These are phyloP conservation scores for Ceratocystiopsis sp. DNA, from an alignment of 2,329 filamentous ascomycete genomes.

Conservation along the genomic window DNA sequence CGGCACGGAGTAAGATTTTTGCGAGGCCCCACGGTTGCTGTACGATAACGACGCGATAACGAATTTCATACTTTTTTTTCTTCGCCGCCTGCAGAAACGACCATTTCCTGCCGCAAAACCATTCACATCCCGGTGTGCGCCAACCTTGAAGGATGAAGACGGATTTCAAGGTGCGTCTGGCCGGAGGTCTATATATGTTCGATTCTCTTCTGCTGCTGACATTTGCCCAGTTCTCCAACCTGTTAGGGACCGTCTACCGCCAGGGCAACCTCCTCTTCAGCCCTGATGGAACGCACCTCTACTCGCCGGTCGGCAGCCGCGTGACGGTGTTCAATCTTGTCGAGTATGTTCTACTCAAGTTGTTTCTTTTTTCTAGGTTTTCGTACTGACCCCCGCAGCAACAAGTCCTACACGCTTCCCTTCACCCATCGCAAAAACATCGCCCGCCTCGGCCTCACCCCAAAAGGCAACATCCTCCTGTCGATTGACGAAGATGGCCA, in stretches of 20 bases:
- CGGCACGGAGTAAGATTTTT: no score
- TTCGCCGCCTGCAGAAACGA: not conserved
- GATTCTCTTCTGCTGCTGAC: not conserved
- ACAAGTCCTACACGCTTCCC: slow-evolving; percentile 72
- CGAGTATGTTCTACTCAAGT: slow-evolving; percentile 42
- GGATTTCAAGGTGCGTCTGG: slow-evolving; percentile 65
- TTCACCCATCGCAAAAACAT: slow-evolving; percentile 95
- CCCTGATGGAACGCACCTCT: slow-evolving; percentile 85
- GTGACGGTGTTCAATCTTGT: slow-evolving; percentile 93
- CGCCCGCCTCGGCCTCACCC: slow-evolving; percentile 69
- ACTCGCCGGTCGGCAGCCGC: slow-evolving; percentile 90
- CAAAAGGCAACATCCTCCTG: slow-evolving; percentile 79
- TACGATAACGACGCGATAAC: slow-evolving; percentile 1
- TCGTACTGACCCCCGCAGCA: slow-evolving; percentile 30
- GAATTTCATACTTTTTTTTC: slow-evolving; percentile 7
- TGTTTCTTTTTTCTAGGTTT: not conserved
- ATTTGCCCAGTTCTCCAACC: slow-evolving; percentile 69
- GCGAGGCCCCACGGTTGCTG: no score
- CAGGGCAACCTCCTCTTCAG: slow-evolving; percentile 95
- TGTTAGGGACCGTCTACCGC: slow-evolving; percentile 95
- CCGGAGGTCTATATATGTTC: no score
- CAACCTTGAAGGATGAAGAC: slow-evolving; percentile 65
- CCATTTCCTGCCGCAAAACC: not conserved
- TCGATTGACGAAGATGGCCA: slow-evolving; percentile 89
- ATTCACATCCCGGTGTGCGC: no score